phyloP scores from a whole-genome alignment of 2,329 filamentous ascomycete genomes.

The Nannizziopsis arthrosporioides region DNA sequence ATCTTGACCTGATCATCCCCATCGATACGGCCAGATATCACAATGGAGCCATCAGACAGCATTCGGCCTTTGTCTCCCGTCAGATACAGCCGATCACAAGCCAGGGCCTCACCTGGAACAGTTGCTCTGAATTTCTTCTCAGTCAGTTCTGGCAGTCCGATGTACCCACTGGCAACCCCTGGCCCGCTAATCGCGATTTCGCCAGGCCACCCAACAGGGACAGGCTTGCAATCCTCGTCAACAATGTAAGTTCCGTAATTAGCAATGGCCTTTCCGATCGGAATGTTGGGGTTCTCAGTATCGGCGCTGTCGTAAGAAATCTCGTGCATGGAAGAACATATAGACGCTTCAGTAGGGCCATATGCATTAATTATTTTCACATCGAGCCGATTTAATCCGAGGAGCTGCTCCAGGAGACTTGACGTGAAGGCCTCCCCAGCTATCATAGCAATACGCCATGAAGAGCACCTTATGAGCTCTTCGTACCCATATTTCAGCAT shows the following conservation, averaged over 20 bases:
- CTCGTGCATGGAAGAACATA: conserved; percentile 17
- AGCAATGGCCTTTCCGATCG: conserved; percentile 22
- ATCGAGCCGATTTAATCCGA: conserved; percentile 10
- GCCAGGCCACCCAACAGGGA: conserved; percentile 33
- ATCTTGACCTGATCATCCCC: conserved; percentile 52
- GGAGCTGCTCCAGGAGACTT: conserved; percentile 12
- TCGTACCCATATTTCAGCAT: conserved; percentile 15
- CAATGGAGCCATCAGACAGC: background rate
- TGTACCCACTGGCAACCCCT: conserved; percentile 19
- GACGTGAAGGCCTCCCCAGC: conserved; percentile 16
- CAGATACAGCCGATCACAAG: background rate
- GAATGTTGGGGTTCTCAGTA: background rate
- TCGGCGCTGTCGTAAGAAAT: conserved; percentile 18
- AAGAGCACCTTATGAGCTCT: conserved; percentile 12
- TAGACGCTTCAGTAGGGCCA: conserved; percentile 19
- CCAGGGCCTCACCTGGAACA: too few species aligned
- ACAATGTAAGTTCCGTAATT: conserved; percentile 33
- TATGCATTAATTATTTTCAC: conserved; percentile 16
- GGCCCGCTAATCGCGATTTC: conserved; percentile 34
- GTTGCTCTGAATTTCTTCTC: conserved; percentile 13
- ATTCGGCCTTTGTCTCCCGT: conserved; percentile 11
- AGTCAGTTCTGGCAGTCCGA: conserved; percentile 15
- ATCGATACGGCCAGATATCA: conserved; percentile 33
- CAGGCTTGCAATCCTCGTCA: conserved; percentile 27
- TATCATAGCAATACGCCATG: conserved; percentile 16